These are phyloP conservation scores for Colletotrichum truncatum DNA, from an alignment of 2,329 filamentous ascomycete genomes.

Conservation along the genomic window DNA sequence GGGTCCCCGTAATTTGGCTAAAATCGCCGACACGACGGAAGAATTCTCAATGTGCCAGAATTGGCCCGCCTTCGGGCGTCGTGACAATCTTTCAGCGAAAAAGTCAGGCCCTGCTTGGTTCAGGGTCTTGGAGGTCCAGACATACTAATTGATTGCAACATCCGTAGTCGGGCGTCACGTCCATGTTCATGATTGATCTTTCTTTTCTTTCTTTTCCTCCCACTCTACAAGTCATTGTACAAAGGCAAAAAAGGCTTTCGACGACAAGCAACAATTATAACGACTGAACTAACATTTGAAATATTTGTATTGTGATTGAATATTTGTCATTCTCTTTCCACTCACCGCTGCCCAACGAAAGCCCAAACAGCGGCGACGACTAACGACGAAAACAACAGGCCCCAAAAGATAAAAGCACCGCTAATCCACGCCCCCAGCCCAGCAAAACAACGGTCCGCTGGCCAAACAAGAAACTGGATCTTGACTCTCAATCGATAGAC, in stretches of 20 bases:
- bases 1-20: constrained; percentile 8
- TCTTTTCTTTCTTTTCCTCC: not conserved
- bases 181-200: not conserved
- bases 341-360: not conserved
- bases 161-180: constrained; percentile 2
- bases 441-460: not conserved
- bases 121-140: not conserved
- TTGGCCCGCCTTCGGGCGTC: constrained; percentile 22
- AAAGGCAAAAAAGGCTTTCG: no score
- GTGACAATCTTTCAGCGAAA: constrained; percentile 27
- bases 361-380: not conserved
- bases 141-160: constrained; percentile 10
- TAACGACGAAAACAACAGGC: not conserved
- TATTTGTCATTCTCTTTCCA: not conserved
- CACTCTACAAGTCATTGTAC: no score
- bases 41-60: constrained; percentile 12
- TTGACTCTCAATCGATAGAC: not conserved
- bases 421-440: not conserved
- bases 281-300: not conserved
- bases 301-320: not conserved
- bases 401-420: not conserved
- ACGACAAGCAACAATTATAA: not conserved
- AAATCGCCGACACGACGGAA: constrained; percentile 29
- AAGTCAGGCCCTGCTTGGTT: not conserved
- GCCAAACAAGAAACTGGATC: not conserved